Base-by-base conservation (phyloP, 2,329 filamentous ascomycete genomes). In the Pseudofabraea citricarpa region DNA sequence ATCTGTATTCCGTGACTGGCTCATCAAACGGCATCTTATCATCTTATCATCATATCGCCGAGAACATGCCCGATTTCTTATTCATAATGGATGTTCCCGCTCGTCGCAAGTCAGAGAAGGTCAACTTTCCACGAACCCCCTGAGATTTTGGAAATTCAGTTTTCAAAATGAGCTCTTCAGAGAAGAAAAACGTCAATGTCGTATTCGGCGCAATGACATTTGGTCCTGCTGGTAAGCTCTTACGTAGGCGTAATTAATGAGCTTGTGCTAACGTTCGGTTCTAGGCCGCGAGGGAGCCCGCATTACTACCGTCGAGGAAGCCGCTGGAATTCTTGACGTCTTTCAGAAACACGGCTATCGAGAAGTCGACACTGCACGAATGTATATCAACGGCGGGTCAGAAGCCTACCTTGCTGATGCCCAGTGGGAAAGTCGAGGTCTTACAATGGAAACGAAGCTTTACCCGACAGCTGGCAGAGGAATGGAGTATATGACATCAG, bases 341-440 rank as follows among this genome's bases (percentile, higher is more conserved):
- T 77, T 87, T 58, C 79, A 84, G 57, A 67, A 70, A 19, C 71
- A 77, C 54, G 82, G 82, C 16, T 81, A 85, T 64, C 74, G 77
- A 56, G 83, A 87, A 54, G 61, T 87, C 41, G 84, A 87, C 58
- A 86, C 81, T 1, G 82, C 83, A 3, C 27, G 27, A n/a, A 31
- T 9, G 16, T 6, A 31, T 15, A 9, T 10, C 5, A 15, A 12
- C 6, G 27, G 27, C 13, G 16, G 3, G 13, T 31, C 13, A 4
- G 9, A 31, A 10, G 5, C 13, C 4, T 31, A n/a, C 27, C 16
- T 31, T 31, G 27, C 27, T 6, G 6, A 31, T 10, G 27, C 27
- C 27, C 13, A 31, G 13, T 12, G 27, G 27, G 6, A 31, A 31
- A 31, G 16, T 12, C 27, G 27, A 7, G 27, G 9, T 15, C 27